Percentiles rank a stretch among this genome's conserved stretches.
Conservation (phyloP, 2,329 filamentous ascomycete species). For the Aspergillus hiratsukae region DNA sequence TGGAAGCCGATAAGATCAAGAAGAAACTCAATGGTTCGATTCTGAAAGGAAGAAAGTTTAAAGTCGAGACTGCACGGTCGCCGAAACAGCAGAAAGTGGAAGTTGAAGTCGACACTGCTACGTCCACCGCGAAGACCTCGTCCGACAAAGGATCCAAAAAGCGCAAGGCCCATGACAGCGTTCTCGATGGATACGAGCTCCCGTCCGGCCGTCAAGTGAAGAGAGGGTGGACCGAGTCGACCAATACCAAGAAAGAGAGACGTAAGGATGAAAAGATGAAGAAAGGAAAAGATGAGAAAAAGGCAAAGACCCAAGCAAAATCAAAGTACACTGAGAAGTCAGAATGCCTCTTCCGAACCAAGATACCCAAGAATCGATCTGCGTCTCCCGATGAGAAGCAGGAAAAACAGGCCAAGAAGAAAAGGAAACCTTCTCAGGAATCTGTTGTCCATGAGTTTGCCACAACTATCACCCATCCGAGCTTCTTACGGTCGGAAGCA, state of each 20-base stretch:
- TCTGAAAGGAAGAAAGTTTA: constrained; percentile 78
- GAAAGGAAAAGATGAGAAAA: constrained; percentile 53
- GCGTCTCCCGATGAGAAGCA: constrained; percentile 28
- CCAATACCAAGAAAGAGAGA: constrained; percentile 42
- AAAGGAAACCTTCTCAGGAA: constrained; percentile 58
- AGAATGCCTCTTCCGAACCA: constrained; percentile 82
- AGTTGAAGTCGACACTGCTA: constrained; percentile 32
- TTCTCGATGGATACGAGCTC: constrained; percentile 67
- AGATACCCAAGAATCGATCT: constrained; percentile 58
- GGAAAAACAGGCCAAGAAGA: constrained; percentile 54
- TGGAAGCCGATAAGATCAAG: constrained; percentile 84
- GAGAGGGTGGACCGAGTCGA: constrained; percentile 78
- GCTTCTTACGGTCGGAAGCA: constrained; percentile 63
- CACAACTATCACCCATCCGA: constrained; percentile 75
- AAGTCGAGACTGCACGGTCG: constrained; percentile 74
- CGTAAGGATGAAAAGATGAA: constrained; percentile 46
- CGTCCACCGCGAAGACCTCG: constrained; percentile 29
- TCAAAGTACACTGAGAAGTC: constrained; percentile 77
- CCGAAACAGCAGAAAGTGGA: constrained; percentile 48
- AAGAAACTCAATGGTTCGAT: constrained; percentile 86
- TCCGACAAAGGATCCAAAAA: constrained; percentile 43
- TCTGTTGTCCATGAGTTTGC: constrained; percentile 83
- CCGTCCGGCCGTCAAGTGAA: constrained; percentile 73
- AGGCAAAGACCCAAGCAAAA: constrained; percentile 54
- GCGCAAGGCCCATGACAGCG: constrained; percentile 50